Base-by-base conservation (phyloP, 2,329 filamentous ascomycete genomes). In the Cryphonectria radicalis region DNA sequence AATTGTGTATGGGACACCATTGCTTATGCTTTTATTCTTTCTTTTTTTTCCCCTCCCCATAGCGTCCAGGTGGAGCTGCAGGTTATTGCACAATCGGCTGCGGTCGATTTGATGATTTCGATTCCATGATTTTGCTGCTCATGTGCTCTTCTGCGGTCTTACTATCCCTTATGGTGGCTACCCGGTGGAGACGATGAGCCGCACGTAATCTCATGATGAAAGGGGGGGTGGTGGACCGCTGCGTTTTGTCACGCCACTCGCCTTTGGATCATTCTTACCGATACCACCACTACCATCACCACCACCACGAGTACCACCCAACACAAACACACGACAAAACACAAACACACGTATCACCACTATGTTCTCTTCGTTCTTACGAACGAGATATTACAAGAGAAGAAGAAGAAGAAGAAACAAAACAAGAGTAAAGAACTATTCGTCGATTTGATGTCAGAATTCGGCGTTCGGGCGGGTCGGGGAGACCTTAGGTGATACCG, bases 31-130 rank as follows among this genome's bases (percentile, higher is more conserved):
- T 22, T 55, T 28, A n/a, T 37, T 53, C 32, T 32, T 32, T 32
- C 28, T 40, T 37, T 8, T 37, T 35, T 35, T 17, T 28, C 55
- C 40, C 11, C 55, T 50, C n/a, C 42, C 22, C 32, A 68, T 19
- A 73, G 71, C 71, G 67, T n/a, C 63, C 63, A 17, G 66, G 40
- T 69, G 71, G 71, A 69, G 71, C 66, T 60, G 66, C 67, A 53
- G 71, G 71, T 28, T 71, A 67, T 53, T 73, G 71, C 67, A 71
- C 69, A 32, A 71, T 73, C 19, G 71, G 71, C 50, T 73, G 71
- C 22, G 66, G 69, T 37, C 43, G 57, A 37, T 66, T 73, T 50
- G 71, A 73, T 57, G 69, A 68, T 22, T 73, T 71, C 59, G 71
- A 73, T 37, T 70, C 70, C 35, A 66, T 70, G 40, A 59, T 73